These are phyloP conservation scores for Gnetum montanum DNA, from an alignment of 75 land plant species.

Conservation along the genomic window DNA sequence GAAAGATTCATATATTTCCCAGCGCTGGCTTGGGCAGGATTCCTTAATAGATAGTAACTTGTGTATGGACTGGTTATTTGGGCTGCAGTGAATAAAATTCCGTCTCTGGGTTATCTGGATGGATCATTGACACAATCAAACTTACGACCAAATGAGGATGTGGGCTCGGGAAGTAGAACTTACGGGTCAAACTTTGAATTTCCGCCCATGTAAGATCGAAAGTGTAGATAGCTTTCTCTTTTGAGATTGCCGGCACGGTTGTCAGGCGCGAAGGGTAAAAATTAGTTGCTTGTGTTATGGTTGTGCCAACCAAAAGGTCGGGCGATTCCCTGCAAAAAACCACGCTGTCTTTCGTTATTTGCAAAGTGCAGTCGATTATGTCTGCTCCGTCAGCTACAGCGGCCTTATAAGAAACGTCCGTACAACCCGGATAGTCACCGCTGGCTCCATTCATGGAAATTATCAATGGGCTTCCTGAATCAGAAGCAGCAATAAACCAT, in stretches of 20 bases:
- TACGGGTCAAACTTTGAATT: conserved; percentile 67
- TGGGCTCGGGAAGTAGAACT: conserved; percentile 1
- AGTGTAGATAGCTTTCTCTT: conserved; percentile 25
- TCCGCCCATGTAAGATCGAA: conserved; percentile 80
- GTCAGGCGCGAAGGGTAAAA: conserved; percentile 18
- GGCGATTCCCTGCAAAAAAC: conserved; percentile 47
- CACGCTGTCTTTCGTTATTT: conserved; percentile 78
- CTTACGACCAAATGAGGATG: conserved; percentile 44
- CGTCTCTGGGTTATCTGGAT: background rate
- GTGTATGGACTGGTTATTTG: conserved; percentile 30
- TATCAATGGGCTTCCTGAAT: conserved; percentile 33
- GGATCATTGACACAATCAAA: background rate
- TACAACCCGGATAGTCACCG: conserved; percentile 68
- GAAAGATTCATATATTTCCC: conserved; percentile 51
- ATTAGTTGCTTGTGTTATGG: conserved; percentile 17
- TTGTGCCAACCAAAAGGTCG: conserved; percentile 44
- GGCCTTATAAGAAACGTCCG: conserved; percentile 54
- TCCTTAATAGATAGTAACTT: conserved; percentile 21
- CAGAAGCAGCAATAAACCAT: background rate
- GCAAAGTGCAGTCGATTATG: conserved; percentile 77
- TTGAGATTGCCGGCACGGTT: conserved; percentile 37
- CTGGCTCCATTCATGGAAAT: conserved; percentile 85
- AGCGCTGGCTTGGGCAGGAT: conserved; percentile 36
- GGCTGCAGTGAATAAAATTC: conserved; percentile 30
- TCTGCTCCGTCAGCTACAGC: conserved; percentile 75